phyloP scores from a whole-genome alignment of 192 early-diverging fungal genomes.

The Backusella westeae region DNA sequence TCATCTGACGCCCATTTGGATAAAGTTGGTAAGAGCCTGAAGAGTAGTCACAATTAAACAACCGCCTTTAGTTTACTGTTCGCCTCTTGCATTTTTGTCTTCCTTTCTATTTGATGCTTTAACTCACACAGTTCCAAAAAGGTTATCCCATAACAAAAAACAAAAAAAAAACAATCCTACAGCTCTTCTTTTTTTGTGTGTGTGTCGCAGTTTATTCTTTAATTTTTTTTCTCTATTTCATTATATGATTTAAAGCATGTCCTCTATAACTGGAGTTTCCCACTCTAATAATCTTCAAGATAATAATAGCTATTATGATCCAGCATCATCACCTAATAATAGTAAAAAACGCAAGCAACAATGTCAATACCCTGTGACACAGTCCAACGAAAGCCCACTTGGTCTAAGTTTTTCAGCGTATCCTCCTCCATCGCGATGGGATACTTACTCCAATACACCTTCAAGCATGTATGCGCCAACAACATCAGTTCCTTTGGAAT shows the following conservation, averaged over 20 bases:
- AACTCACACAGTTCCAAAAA: background rate
- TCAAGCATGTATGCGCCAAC: background rate
- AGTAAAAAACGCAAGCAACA: conserved; percentile 1
- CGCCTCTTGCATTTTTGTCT: background rate
- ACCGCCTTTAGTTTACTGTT: conserved; percentile 3
- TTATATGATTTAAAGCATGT: conserved; percentile 1
- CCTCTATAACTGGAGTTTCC: conserved; percentile 1
- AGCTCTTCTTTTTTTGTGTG: background rate
- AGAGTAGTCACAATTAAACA: background rate
- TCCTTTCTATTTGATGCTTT: conserved; percentile 2
- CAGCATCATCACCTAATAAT: background rate
- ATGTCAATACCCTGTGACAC: conserved; percentile 2
- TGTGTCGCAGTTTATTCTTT: background rate
- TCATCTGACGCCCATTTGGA: background rate
- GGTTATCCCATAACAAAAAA: background rate
- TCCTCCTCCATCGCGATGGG: background rate
- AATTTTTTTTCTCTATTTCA: background rate
- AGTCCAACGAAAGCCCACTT: background rate
- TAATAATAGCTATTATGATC: conserved; percentile 1
- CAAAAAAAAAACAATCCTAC: background rate
- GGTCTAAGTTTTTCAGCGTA: background rate
- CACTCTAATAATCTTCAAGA: background rate
- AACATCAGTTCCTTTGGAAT: conserved; percentile 1
- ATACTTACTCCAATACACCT: background rate
- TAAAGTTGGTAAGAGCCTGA: conserved; percentile 8